Percentiles rank a stretch among this genome's conserved stretches.
These are phyloP conservation scores for Aureobasidium sp. DNA, from an alignment of 2,329 filamentous ascomycete species.

Conservation along the genomic window DNA sequence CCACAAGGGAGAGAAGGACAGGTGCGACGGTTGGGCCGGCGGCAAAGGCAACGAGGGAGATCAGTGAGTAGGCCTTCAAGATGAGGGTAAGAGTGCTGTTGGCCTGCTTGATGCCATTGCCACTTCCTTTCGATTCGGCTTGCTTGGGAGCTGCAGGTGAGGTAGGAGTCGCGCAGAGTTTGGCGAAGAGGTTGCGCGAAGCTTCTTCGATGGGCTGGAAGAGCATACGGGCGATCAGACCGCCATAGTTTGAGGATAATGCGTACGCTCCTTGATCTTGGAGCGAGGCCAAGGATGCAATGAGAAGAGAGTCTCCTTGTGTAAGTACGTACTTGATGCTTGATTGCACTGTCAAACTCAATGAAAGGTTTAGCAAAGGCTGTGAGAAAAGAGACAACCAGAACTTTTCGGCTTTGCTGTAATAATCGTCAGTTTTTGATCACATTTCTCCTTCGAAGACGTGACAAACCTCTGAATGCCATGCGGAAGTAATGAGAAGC, in stretches of 20 bases:
- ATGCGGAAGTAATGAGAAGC: slow-evolving; percentile 61
- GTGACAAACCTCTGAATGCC: not conserved
- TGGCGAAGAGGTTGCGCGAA: slow-evolving; percentile 81
- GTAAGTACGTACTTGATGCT: slow-evolving; percentile 88
- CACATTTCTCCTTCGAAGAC: not conserved
- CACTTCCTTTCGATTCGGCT: not conserved
- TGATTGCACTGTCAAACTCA: slow-evolving; percentile 82
- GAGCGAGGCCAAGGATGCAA: slow-evolving; percentile 68
- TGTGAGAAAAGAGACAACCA: slow-evolving; percentile 57
- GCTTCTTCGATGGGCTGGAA: slow-evolving; percentile 96
- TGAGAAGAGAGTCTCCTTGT: slow-evolving; percentile 85
- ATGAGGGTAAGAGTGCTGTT: slow-evolving; percentile 52
- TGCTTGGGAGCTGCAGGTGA: not conserved
- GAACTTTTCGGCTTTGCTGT: slow-evolving; percentile 36
- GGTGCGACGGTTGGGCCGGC: slow-evolving; percentile 72
- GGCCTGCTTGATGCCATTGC: not conserved
- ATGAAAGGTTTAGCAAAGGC: slow-evolving; percentile 63
- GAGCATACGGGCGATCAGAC: slow-evolving; percentile 76
- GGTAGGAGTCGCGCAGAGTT: slow-evolving; percentile 50
- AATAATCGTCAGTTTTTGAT: not conserved
- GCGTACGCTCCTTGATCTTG: slow-evolving; percentile 85
- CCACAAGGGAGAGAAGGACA: slow-evolving; percentile 64
- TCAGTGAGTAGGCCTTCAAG: slow-evolving; percentile 64
- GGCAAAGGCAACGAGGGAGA: slow-evolving; percentile 61
- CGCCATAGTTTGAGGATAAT: slow-evolving; percentile 86